Evolutionary conservation across 1,284 basidiomycete species (phyloP).

Genomic region (Trametes hirsuta): DNA sequence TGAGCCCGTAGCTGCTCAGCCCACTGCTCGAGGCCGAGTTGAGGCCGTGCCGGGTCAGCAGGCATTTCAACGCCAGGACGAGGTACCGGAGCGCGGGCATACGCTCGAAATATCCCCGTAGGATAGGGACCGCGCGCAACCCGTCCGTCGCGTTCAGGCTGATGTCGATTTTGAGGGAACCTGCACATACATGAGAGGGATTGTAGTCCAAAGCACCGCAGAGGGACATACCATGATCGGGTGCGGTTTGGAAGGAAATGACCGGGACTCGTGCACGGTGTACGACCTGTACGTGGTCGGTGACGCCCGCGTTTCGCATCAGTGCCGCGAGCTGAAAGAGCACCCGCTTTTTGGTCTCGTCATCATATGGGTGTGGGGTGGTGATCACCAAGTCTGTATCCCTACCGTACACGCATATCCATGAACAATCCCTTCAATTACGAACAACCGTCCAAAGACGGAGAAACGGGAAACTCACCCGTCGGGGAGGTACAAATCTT

Average conservation of each 20-base stretch:
- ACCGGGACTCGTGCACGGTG: constrained; percentile 60
- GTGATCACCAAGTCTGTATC: constrained; percentile 42
- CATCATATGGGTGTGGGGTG: constrained; percentile 23
- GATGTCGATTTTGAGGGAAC: constrained; percentile 67
- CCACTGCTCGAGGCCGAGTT: constrained; percentile 77
- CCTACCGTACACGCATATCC: constrained; percentile 20
- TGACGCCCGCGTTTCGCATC: constrained; percentile 34
- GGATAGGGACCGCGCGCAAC: constrained; percentile 57
- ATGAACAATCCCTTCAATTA: neutral
- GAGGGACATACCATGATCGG: constrained; percentile 38
- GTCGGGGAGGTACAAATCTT: constrained; percentile 34
- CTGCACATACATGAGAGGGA: constrained; percentile 36
- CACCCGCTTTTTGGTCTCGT: constrained; percentile 25
- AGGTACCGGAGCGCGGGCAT: constrained; percentile 70
- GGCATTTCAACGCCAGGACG: constrained; percentile 72
- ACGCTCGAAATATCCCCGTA: constrained; percentile 58
- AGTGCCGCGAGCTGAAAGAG: constrained; percentile 34
- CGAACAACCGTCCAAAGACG: neutral
- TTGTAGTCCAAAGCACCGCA: neutral
- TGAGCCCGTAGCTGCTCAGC: constrained; percentile 75
- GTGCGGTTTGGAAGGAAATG: constrained; percentile 56
- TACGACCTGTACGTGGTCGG: constrained; percentile 50
- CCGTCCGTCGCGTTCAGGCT: constrained; percentile 72
- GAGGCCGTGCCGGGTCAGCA: constrained; percentile 66
- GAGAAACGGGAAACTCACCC: constrained; percentile 25